phyloP scores from a whole-genome alignment of 352 stramenopile species.

The Pythium periplocum region DNA sequence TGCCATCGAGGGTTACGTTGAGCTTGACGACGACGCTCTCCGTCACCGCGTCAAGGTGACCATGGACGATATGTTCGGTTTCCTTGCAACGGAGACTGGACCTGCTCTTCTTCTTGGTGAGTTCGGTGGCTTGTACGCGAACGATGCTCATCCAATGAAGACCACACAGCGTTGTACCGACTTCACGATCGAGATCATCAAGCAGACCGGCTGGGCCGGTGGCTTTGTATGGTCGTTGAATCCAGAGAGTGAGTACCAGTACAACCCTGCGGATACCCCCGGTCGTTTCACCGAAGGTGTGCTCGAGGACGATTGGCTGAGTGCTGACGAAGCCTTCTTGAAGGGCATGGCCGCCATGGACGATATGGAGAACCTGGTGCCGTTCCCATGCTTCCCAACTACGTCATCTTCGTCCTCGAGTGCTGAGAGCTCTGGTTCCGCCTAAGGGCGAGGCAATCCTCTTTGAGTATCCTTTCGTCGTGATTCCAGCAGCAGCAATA shows the following conservation, averaged over 20 bases:
- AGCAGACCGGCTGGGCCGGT: slow-evolving; percentile 35
- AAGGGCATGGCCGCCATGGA: slow-evolving; percentile 43
- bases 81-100: slow-evolving; percentile 34
- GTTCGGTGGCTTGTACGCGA: slow-evolving; percentile 61
- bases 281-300: slow-evolving; percentile 45
- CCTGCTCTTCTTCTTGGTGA: slow-evolving; percentile 56
- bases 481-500: too few species aligned
- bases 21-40: slow-evolving; percentile 43
- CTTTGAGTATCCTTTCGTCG: too few species aligned
- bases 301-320: slow-evolving; percentile 53
- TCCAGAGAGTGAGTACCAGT: slow-evolving; percentile 62
- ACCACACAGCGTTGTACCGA: slow-evolving; percentile 58
- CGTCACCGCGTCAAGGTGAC: slow-evolving; percentile 32
- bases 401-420: neutral
- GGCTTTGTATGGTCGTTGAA: slow-evolving; percentile 77
- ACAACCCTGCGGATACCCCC: slow-evolving; percentile 39
- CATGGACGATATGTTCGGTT: slow-evolving; percentile 70
- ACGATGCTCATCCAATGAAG: slow-evolving; percentile 43
- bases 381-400: slow-evolving; percentile 46
- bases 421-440: too few species aligned
- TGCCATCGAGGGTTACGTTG: slow-evolving; percentile 26
- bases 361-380: slow-evolving; percentile 32
- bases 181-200: slow-evolving; percentile 56
- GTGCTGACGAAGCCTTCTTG: slow-evolving; percentile 38
- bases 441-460: too few species aligned